phyloP scores from a whole-genome alignment of 192 early-diverging fungal genomes.

The Linnemannia zychae region DNA sequence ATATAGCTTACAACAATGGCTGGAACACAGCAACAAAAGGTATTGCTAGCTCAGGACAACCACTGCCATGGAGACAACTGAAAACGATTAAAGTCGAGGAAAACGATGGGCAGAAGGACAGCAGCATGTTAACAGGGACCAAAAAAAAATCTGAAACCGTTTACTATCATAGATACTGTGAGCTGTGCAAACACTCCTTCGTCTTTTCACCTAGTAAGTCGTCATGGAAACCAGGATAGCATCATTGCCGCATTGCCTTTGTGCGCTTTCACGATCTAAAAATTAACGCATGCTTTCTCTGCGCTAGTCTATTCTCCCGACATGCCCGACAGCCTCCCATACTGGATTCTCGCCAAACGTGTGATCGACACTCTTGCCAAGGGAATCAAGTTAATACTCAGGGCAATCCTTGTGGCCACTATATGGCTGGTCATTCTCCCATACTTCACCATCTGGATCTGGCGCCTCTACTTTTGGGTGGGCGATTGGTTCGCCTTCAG shows the following conservation, averaged over 20 bases:
- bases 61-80: neutral
- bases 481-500: slow-evolving; percentile 67
- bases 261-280: neutral
- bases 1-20: slow-evolving; percentile 84
- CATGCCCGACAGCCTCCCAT: slow-evolving; percentile 80
- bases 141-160: neutral
- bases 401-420: slow-evolving; percentile 73
- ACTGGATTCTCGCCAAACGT: slow-evolving; percentile 69
- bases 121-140: neutral
- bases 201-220: slow-evolving; percentile 84
- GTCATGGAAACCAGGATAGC: neutral
- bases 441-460: slow-evolving; percentile 85
- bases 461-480: slow-evolving; percentile 88
- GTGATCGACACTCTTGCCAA: slow-evolving; percentile 59
- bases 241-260: neutral
- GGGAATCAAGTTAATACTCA: slow-evolving; percentile 59
- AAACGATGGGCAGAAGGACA: slow-evolving; percentile 1
- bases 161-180: slow-evolving; percentile 75
- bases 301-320: slow-evolving; percentile 73
- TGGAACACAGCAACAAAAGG: slow-evolving; percentile 84
- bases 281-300: neutral
- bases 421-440: slow-evolving; percentile 90
- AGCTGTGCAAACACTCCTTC: slow-evolving; percentile 91
- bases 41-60: slow-evolving; percentile 32
- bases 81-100: neutral